A percentile compares a stretch with the other conserved stretches of the same genome.
Evolutionary conservation across 176 grass and related monocot genomes (phyloP).

Genomic region (Areca catechu): DNA sequence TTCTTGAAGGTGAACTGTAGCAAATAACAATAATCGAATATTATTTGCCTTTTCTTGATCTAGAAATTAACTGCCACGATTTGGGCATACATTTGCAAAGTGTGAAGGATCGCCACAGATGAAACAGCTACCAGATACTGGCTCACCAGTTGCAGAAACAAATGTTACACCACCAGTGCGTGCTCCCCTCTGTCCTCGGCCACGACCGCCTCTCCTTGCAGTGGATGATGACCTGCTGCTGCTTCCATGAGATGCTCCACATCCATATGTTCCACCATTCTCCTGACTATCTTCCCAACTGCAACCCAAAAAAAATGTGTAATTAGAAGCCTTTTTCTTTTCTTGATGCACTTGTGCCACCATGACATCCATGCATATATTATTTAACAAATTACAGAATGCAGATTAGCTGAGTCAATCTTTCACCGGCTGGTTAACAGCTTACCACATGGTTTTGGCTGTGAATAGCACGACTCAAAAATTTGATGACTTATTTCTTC

Average conservation of each 20-base stretch:
- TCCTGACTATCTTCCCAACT: conserved; percentile 87
- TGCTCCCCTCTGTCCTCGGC: conserved; percentile 24
- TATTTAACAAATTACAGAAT: too few relatives aligned
- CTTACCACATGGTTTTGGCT: too few relatives aligned
- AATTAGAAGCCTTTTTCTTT: background rate
- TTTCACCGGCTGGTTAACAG: too few relatives aligned
- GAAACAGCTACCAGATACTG: conserved; percentile 51
- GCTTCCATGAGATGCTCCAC: conserved; percentile 23
- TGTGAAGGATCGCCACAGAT: conserved; percentile 75
- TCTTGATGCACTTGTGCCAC: too few relatives aligned
- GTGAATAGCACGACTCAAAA: too few relatives aligned
- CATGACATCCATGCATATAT: too few relatives aligned
- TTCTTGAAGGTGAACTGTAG: too few relatives aligned
- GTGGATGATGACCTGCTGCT: conserved; percentile 27
- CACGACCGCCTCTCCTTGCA: conserved; percentile 33
- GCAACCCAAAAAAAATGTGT: conserved; percentile 5
- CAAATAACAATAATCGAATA: too few relatives aligned
- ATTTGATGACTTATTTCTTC: too few relatives aligned
- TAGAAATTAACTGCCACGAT: conserved; percentile 35
- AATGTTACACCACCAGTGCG: conserved; percentile 36
- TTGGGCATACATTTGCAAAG: conserved; percentile 75
- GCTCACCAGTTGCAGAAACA: conserved; percentile 75
- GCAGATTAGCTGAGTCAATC: too few relatives aligned
- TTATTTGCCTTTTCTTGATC: too few relatives aligned
- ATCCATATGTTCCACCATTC: conserved; percentile 23